Base-by-base conservation (phyloP, 2,329 filamentous ascomycete genomes). In the Lasiodiplodia sp. region DNA sequence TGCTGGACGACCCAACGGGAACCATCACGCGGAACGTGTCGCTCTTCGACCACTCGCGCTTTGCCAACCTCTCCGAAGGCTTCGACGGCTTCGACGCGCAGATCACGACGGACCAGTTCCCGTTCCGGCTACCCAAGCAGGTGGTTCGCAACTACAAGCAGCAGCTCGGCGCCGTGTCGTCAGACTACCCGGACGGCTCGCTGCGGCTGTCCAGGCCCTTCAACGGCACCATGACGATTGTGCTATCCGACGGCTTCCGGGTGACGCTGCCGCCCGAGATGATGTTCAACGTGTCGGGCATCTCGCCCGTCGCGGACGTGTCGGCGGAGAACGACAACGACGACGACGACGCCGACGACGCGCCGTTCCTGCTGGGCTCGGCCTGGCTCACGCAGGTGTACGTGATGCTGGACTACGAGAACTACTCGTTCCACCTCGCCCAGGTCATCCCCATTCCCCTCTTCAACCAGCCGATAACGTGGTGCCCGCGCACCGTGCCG, bases 301-400 rank as follows among this genome's bases (percentile, higher is more conserved):
- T 68, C 44, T 78, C 78, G 0, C 78, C 78, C 7, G 73, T 79
- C 34, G 75, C 80, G 63, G 71, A 73, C 44, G 44, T 47, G 44
- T 6, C 44, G 18, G 18, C 7, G 44, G 44, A 47, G 3, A 18
- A 47, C 7, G 44, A 47, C n/a, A 47, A 47, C 44, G 44, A 47
- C 21, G 75, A 75, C 49, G 70, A 73, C 25, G 72, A 77, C 55
- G 69, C 74, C 11, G 74, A 74, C 31, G 72, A 73, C 6, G 67
- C 70, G 0, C 77, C 78, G 11, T 79, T 80, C 70, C 76, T 78
- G 58, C 78, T 83, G 65, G 78, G 78, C 25, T 71, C 78, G 51
- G 79, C 81, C 6, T 83, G 80, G 71, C 78, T 83, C 44, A 75
- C 74, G 16, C 79, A 82, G 69, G 75, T 82, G 67, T 83, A 83